Percentiles rank a stretch among this genome's conserved stretches.
These are phyloP conservation scores for Tripterygium wilfordii DNA, from an alignment of 177 flowering plant species.

Conservation along the genomic window DNA sequence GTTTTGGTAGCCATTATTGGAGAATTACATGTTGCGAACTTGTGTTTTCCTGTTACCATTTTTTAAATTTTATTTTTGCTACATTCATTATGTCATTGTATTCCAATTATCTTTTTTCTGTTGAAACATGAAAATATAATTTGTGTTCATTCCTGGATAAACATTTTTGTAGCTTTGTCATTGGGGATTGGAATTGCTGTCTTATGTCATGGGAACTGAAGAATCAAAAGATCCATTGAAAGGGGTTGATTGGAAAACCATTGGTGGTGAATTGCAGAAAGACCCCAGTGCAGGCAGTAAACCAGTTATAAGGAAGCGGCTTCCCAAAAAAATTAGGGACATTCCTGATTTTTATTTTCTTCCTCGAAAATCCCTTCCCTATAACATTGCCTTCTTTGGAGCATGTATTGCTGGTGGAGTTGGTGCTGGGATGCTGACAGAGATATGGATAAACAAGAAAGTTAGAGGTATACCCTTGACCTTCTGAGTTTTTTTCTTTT, in stretches of 20 bases:
- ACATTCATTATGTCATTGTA: too few relatives aligned
- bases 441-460: conserved; percentile 76
- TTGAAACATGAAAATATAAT: too few relatives aligned
- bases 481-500: too few relatives aligned
- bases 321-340: conserved; percentile 56
- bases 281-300: too few relatives aligned
- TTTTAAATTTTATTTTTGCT: too few relatives aligned
- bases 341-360: conserved; percentile 79
- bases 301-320: conserved; percentile 51
- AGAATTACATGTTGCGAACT: too few relatives aligned
- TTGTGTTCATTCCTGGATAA: too few relatives aligned
- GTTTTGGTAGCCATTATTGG: too few relatives aligned
- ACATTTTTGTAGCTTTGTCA: too few relatives aligned
- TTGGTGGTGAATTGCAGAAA: conserved; percentile 24
- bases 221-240: conserved; percentile 52
- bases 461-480: conserved; percentile 72
- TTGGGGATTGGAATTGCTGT: too few relatives aligned
- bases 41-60: too few relatives aligned
- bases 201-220: conserved; percentile 65
- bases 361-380: conserved; percentile 63
- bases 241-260: conserved; percentile 56
- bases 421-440: conserved; percentile 79
- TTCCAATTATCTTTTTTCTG: too few relatives aligned
- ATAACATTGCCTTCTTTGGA: conserved; percentile 60
- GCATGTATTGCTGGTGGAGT: conserved; percentile 67